These are phyloP conservation scores for Eruca vesicaria DNA, from an alignment of 441 rosid species.

Conservation along the genomic window DNA sequence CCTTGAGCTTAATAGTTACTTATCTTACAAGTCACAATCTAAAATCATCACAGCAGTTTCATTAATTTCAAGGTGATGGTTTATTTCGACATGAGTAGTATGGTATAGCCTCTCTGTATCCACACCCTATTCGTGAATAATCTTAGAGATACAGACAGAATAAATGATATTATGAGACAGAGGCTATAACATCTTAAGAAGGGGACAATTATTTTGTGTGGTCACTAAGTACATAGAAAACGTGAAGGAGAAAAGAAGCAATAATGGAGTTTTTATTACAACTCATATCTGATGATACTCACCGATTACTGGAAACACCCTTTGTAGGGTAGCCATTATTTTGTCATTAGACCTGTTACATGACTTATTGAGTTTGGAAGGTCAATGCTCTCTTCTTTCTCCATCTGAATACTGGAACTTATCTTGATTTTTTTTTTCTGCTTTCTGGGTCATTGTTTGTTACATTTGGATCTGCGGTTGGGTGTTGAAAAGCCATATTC, in stretches of 20 bases:
- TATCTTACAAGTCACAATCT: neutral
- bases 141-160: neutral
- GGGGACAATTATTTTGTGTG: neutral
- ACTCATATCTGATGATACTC: slow-evolving; percentile 1
- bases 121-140: neutral
- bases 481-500: neutral
- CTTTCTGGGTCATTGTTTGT: no score
- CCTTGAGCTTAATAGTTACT: neutral
- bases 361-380: neutral
- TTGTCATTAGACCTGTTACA: slow-evolving; percentile 5
- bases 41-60: neutral
- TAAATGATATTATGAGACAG: neutral
- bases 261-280: slow-evolving; percentile 19
- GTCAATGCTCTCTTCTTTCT: neutral
- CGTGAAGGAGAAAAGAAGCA: neutral
- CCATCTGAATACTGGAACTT: no score
- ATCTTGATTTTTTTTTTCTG: neutral
- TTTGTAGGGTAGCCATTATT: slow-evolving; percentile 24
- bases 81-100: neutral
- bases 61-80: neutral
- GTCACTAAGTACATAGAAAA: neutral
- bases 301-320: slow-evolving; percentile 14
- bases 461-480: no score
- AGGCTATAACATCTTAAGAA: neutral
- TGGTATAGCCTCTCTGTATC: neutral